Evolutionary conservation across 2,329 filamentous ascomycete genomes (phyloP), one percentile per base, ranked within the genome.

Genomic region (Diaporthe citrichinensis): DNA sequence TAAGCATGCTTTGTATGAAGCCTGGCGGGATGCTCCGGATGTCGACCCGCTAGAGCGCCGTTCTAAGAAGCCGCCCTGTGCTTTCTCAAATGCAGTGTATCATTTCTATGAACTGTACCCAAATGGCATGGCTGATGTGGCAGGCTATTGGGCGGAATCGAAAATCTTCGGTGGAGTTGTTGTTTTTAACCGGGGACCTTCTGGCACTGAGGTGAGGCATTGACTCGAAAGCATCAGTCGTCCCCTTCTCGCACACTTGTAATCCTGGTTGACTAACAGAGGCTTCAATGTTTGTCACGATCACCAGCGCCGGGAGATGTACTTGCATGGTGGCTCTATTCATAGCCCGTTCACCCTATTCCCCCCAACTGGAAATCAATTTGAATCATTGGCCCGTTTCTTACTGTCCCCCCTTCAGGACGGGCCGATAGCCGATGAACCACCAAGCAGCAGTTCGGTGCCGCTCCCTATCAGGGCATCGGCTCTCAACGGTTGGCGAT

Each of bases 91-190:
- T 14, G 3, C 23, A 10, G 34, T 3, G 1, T 41, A 41, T 61
- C 58, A 39, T 8, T 41, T 44, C 17, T 2, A 61, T 4, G 58
- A 61, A 25, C 58, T 10, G 34, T 61, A 61, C 3, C 58, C 58
- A 15, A 25, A 41, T 9, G 58, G 58, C 17, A 3, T 67, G n/a
- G 62, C 62, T 1, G 44, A 67, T 17, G 62, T 67, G 20, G 62
- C 17, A 8, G 62, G 62, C 0, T 67, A 67, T 3, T 67, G 62
- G 62, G 62, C 28, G 1, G 62, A 67, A 49, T 20, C 62, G 0
- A 67, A 20, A 17, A 51, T 67, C 2, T 67, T 67, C 10, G 62
- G 62, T 1, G 62, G 62, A 23, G 62, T 67, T n/a, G 62, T 67
- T 23, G 62, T 67, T 5, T 67, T 67, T 20, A 28, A 67, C 9